Evolutionary conservation across 306 rosid genomes (phyloP), one percentile per base, ranked within the genome.

Genomic region (Cicer yamashitae): DNA sequence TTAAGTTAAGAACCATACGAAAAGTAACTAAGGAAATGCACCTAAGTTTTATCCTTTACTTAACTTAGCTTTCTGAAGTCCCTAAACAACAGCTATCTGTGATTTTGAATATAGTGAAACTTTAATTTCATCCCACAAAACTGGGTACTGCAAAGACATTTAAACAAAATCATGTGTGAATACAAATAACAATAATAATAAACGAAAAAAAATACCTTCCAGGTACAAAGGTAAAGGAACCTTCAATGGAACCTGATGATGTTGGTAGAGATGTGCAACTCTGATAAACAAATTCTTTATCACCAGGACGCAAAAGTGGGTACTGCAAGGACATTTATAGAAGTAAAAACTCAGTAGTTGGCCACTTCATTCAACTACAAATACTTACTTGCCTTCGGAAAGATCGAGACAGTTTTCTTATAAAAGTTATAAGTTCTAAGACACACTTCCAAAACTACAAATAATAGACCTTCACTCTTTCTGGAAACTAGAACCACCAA

Each of bases 181-280:
- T 34, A 46, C 22, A 15, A 30, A 62, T 25, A 52, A 54, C 7
- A 47, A 46, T 13, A 38, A 10, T 11, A 43, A 59, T 6, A 66
- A 66, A 14, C 52, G 12, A 46, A 67, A 72, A 72, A n/a, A 8
- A 47, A 77, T 89, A 94, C 98, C 97, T 91, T 70, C 98, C 97
- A n/a, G 96, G 97, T 48, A 94, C 84, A 85, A 94, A 94, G n/a
- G 88, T 83, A 76, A 94, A 91, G 64, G 87, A 91, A 44, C 98
- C 98, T 88, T 91, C 97, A 53, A 91, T 8, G 11, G 97, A 90
- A 77, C 98, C 98, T 2, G 83, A 41, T 20, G 91, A 47, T 37
- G 88, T 81, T 17, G 87, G 81, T 60, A 91, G 73, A 71, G 67
- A 48, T 0, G 93, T 56, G 77, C 86, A 85, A 80, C 98, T 94